Evolutionary conservation across 306 rosid species (phyloP), one percentile per base, ranked within the genome.

Genomic region (Malus fusca): DNA sequence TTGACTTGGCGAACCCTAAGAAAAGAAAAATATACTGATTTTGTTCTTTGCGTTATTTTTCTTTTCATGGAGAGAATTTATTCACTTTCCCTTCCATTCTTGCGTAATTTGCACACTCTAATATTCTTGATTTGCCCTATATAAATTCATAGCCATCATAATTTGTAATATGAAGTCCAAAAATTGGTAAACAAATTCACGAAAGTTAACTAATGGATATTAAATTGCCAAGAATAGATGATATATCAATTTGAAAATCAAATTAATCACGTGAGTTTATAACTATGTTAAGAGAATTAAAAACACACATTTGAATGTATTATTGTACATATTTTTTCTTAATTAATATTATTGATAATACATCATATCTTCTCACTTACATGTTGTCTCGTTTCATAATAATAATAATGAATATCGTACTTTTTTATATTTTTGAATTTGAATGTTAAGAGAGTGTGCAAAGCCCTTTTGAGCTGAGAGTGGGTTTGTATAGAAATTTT

Each of bases 1-100:
- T 88, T 90, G 94, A 92, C 97, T 92, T 87, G 58, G 77, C 68
- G 78, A 85, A 68, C 88, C 84, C 85, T 73, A 68, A 33, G 52
- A 58, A 66, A 77, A 48, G 62, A 64, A 71, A 75, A 51, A 60
- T 74, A 37, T 76, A 43, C 66, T 28, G 71, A 81, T 83, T 46
- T 74, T 80, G 76, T 88, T 84, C 89, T 75, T 79, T 77, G 44
- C 59, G 81, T 75, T 58, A 10, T 68, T 69, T 56, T 76, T 44
- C 25, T 52, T 65, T 48, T 30, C 25, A 43, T 15, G 35, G 18
- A 25, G 65, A 31, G 67, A 21, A 71, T 72, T 18, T 8, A 66
- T 37, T 63, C 68, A 26, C 61, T 19, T 60, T 43, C 59, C 55
- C 43, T 30, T 77, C 66, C 68, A 37, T 64, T 56, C 63, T 46